A percentile compares a stretch with the other conserved stretches of the same genome.
Evolutionary conservation across 345 rosid genomes (phyloP).

Genomic region (Sonneratia caseolaris): DNA sequence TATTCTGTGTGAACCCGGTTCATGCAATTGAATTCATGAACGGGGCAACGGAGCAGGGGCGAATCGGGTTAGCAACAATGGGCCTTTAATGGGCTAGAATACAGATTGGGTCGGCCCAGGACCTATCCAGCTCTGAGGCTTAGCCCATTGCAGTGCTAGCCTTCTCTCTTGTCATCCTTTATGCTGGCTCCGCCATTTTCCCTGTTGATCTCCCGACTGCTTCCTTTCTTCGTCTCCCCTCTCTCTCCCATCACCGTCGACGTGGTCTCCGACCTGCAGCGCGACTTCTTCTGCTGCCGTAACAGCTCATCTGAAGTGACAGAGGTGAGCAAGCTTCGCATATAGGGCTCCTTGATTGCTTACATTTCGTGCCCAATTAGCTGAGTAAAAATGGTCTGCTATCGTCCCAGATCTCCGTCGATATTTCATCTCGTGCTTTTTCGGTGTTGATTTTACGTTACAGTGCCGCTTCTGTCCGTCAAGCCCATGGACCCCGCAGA

Average conservation of each 20-base stretch:
- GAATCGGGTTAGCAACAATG: background rate
- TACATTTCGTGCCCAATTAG: background rate
- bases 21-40: background rate
- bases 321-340: background rate
- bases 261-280: conserved; percentile 1
- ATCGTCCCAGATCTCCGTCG: background rate
- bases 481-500: conserved; percentile 66
- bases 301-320: background rate
- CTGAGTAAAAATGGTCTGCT: background rate
- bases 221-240: background rate
- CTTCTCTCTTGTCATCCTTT: background rate
- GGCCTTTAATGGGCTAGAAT: background rate
- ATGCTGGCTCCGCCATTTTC: background rate
- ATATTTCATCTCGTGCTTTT: background rate
- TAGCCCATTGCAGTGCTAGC: background rate
- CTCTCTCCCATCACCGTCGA: background rate
- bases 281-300: background rate
- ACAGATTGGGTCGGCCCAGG: background rate
- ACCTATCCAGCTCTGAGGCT: background rate
- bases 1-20: background rate
- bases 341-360: background rate
- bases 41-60: no score
- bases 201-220: background rate
- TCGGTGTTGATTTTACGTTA: background rate
- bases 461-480: conserved; percentile 3